Percentiles rank a stretch among this genome's conserved stretches.
Conservation (phyloP, 2,329 filamentous ascomycete genomes). For the Chaetomiaceae sp. region DNA sequence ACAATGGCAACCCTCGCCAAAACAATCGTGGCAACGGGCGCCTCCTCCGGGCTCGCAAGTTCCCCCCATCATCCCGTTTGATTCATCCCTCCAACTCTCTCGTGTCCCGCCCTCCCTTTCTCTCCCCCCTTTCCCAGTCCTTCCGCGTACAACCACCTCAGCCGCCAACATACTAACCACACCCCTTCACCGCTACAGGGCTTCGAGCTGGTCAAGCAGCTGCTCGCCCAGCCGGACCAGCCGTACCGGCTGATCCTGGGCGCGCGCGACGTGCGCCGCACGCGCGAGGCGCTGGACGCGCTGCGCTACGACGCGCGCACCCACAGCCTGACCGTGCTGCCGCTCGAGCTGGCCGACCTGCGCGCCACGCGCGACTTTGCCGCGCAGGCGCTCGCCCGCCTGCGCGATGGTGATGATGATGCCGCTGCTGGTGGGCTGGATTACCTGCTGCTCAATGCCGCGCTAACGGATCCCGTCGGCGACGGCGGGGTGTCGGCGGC, state of each 20-base stretch:
- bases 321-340: constrained; percentile 40
- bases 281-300: constrained; percentile 37
- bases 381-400: constrained; percentile 34
- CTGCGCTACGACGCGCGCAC: constrained; percentile 36
- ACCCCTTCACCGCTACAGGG: constrained; percentile 33
- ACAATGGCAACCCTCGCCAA: constrained; percentile 29
- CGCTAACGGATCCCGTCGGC: constrained; percentile 29
- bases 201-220: constrained; percentile 47
- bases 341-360: constrained; percentile 43
- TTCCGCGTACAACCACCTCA: not conserved
- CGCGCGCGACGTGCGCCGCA: constrained; percentile 38
- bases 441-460: constrained; percentile 46
- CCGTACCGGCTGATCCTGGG: constrained; percentile 45
- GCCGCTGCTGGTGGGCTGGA: constrained; percentile 36
- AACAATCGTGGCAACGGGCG: constrained; percentile 46
- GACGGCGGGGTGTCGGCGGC: constrained; percentile 24
- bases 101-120: not conserved
- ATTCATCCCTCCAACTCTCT: no score
- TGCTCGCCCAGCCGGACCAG: constrained; percentile 36
- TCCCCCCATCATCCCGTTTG: not conserved
- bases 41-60: constrained; percentile 42
- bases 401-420: constrained; percentile 28
- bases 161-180: not conserved
- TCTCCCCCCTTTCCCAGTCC: no score
- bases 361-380: constrained; percentile 42